Conservation (phyloP, 805 yeast species). For the Lachancea dasiensis region DNA sequence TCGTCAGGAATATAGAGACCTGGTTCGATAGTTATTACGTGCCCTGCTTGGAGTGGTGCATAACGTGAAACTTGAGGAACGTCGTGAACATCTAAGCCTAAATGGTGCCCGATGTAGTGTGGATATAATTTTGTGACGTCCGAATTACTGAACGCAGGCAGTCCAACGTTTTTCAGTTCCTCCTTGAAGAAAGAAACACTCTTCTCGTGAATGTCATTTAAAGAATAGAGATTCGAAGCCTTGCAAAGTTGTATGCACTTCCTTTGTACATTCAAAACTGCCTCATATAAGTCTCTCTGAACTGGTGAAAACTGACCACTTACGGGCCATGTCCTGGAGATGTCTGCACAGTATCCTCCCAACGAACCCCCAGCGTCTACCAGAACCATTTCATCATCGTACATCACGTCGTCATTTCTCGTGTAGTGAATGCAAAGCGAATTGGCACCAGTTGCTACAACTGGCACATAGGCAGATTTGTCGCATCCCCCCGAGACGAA, state of each 20-base stretch:
- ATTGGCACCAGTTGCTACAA: conserved; percentile 89
- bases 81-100: conserved; percentile 90
- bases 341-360: conserved; percentile 95
- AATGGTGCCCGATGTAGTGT: conserved; percentile 91
- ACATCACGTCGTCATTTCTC: conserved; percentile 77
- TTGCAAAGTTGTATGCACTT: conserved; percentile 68
- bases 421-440: conserved; percentile 92
- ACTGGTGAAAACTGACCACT: conserved; percentile 66
- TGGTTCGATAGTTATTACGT: conserved; percentile 92
- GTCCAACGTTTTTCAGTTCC: conserved; percentile 71
- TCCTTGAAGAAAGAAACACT: conserved; percentile 54
- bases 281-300: conserved; percentile 83
- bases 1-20: conserved; percentile 85
- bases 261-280: conserved; percentile 78
- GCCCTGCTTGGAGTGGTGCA: conserved; percentile 52
- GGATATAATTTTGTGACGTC: conserved; percentile 67
- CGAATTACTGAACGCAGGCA: conserved; percentile 43
- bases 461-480: conserved; percentile 86
- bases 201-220: conserved; percentile 69
- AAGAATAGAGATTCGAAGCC: conserved; percentile 43
- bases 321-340: conserved; percentile 95
- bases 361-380: conserved; percentile 93
- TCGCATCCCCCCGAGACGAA: conserved; percentile 88
- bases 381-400: conserved; percentile 73
- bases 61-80: conserved; percentile 58